These are phyloP conservation scores for Debaryomyces castellii DNA, from an alignment of 805 yeast genomes.

Conservation along the genomic window DNA sequence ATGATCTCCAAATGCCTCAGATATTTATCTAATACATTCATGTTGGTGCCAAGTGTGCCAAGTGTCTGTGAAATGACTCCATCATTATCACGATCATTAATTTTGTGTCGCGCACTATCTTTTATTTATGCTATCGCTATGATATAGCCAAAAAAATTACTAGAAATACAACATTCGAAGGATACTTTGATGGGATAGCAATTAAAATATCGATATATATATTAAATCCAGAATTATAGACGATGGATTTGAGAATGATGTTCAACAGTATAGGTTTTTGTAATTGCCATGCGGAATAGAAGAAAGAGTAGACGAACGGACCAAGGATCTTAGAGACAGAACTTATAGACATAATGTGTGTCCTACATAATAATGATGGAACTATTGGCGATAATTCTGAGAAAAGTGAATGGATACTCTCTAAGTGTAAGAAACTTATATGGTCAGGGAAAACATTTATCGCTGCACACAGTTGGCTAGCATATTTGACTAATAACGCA, in stretches of 20 bases:
- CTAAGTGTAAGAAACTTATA: neutral
- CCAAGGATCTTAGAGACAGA: neutral
- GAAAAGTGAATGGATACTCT: neutral
- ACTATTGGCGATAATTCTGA: neutral
- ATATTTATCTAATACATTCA: no score
- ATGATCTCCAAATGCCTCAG: no score
- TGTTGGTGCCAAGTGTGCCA: no score
- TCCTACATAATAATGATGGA: neutral
- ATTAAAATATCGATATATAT: neutral
- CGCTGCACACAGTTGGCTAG: neutral
- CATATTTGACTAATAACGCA: neutral
- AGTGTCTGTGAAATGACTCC: no score
- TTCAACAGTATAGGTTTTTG: neutral
- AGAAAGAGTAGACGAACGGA: neutral
- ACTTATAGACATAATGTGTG: neutral
- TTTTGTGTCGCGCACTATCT: no score
- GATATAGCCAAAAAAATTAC: constrained; percentile 1
- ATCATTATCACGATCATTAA: no score
- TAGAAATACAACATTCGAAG: constrained; percentile 1
- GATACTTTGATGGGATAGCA: neutral
- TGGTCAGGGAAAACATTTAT: constrained; percentile 1
- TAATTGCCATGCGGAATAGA: neutral
- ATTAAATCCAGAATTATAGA: neutral
- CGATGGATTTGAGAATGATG: neutral
- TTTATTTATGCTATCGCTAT: no score